These are phyloP conservation scores for Globisporangium canariense DNA, from an alignment of 352 stramenopile genomes.

Conservation along the genomic window DNA sequence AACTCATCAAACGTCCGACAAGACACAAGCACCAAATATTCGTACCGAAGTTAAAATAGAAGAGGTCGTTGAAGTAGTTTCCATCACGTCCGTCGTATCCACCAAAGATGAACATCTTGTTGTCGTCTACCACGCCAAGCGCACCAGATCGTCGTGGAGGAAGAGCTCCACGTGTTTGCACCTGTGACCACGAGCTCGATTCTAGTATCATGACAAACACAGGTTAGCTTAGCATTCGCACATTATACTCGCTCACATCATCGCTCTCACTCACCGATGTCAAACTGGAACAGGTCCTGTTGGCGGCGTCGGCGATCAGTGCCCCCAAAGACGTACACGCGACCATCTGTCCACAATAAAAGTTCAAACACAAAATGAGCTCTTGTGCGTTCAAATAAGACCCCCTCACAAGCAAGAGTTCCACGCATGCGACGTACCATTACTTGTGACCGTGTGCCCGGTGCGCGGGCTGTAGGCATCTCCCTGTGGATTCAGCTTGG, in stretches of 20 bases:
- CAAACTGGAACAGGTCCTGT: conserved; percentile 85
- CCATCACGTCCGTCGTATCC: conserved; percentile 87
- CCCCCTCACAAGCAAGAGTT: neutral
- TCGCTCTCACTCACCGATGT: conserved; percentile 40
- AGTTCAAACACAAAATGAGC: neutral
- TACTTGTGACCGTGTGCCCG: conserved; percentile 80
- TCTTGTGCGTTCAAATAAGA: neutral
- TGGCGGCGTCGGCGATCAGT: conserved; percentile 75
- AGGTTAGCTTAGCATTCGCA: neutral
- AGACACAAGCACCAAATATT: neutral
- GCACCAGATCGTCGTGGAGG: conserved; percentile 74
- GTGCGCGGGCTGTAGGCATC: conserved; percentile 84
- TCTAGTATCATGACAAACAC: conserved; percentile 16
- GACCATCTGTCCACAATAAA: conserved; percentile 38
- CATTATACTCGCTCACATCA: neutral
- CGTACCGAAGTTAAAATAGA: conserved; percentile 83
- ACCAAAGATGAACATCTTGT: conserved; percentile 88
- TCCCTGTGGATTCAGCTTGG: conserved; percentile 65
- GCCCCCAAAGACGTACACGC: conserved; percentile 84
- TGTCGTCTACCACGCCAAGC: conserved; percentile 74
- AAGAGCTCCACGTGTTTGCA: conserved; percentile 59
- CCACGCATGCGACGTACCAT: conserved; percentile 27
- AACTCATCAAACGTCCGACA: neutral
- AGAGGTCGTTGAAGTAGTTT: conserved; percentile 90
- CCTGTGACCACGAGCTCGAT: conserved; percentile 66